A percentile compares a stretch with the other conserved stretches of the same genome.
Evolutionary conservation across 306 rosid species (phyloP).

Genomic region (Pterocarpus macrocarpus): DNA sequence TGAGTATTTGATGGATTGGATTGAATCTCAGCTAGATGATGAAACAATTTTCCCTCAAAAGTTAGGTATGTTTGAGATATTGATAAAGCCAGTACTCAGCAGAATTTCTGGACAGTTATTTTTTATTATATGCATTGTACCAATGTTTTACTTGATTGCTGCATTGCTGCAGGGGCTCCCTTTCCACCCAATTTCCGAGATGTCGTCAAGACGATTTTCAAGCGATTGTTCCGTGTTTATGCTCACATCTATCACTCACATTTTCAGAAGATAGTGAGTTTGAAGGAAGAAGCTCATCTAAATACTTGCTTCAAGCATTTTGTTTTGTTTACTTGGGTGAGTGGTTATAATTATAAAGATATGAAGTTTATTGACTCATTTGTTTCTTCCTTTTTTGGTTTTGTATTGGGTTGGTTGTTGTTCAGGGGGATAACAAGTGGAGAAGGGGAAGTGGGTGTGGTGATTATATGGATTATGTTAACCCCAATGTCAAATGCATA

Average conservation of each 20-base stretch:
- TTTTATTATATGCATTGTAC: not conserved
- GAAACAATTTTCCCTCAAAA: conserved; percentile 86
- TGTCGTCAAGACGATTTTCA: conserved; percentile 85
- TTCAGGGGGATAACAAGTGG: too few relatives aligned
- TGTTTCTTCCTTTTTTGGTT: not conserved
- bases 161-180: conserved; percentile 67
- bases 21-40: conserved; percentile 84
- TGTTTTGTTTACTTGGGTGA: conserved; percentile 87
- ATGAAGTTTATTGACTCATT: not conserved
- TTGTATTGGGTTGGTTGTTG: too few relatives aligned
- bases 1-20: conserved; percentile 91
- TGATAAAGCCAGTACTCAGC: not conserved
- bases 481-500: not conserved
- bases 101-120: conserved; percentile 7
- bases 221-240: conserved; percentile 87
- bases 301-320: conserved; percentile 97
- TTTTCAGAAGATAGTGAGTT: conserved; percentile 80
- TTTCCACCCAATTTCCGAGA: conserved; percentile 80
- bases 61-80: conserved; percentile 60
- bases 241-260: conserved; percentile 91
- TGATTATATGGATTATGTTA: not conserved
- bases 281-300: conserved; percentile 95
- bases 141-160: not conserved
- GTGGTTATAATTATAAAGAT: conserved; percentile 32
- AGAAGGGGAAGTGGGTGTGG: not conserved